Base-by-base conservation (phyloP, 1,284 basidiomycete genomes). In the Marasmius sp. region DNA sequence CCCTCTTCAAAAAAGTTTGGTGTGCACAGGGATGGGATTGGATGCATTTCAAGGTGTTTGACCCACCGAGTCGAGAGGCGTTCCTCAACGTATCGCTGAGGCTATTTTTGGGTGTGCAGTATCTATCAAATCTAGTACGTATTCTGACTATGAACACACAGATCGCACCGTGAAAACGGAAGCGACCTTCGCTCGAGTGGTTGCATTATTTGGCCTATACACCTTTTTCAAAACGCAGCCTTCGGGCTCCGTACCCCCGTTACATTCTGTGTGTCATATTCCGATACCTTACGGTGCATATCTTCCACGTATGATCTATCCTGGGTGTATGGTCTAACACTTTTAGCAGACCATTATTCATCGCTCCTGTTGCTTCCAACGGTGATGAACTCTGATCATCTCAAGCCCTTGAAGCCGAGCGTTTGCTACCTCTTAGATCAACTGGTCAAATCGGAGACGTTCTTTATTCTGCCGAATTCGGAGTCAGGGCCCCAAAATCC, bases 41-140 rank as follows among this genome's bases (percentile, higher is more conserved):
- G 83, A 74, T 91, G 54, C 89, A 92, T 68, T 81, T 92, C 73
- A 86, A 83, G 68, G 83, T 85, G 2, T 84, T 89, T 63, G 90
- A 93, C 66, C 74, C 78, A 41, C 79, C 88, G 55, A 77, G 85
- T 22, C 81, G 91, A 41, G 83, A 88, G 50, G 70, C 76, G 0
- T 89, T 89, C 71, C 71, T 92, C 43, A 77, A 76, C 39, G 77
- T 84, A 10, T 81, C 84, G 2, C 73, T 81, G 59, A 77, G 90
- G 51, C 72, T 92, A n/a, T 88, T 93, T 68, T 72, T 85, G 47
- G 89, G 91, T 90, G 45, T 18, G 33, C 34, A 14, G 52, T 36
- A 14, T 43, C 3, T 57, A 33, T 55, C 20, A 36, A 20, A 37
- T 18, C n/a, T 43, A 55, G 20, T 3, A 41, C 18, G 27, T 27